Base-by-base conservation (phyloP, 2,329 filamentous ascomycete species). In the Curvularia spicifera region DNA sequence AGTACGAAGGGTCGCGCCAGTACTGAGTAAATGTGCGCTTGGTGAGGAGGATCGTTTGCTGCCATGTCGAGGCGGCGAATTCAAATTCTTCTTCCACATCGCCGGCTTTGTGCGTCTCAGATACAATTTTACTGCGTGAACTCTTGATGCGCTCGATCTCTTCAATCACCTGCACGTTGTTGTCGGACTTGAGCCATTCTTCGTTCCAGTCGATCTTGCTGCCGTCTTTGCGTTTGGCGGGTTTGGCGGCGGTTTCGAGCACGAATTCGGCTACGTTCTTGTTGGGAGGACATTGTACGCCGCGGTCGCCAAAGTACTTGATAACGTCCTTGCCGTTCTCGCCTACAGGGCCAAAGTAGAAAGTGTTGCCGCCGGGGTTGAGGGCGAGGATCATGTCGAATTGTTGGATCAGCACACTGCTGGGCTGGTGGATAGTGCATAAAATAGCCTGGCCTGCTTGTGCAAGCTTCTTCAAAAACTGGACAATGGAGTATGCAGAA, bases 1-100 rank as follows among this genome's bases (percentile, higher is more conserved):
- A 80, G 74, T 93, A 94, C 0, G 86, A 87, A 0, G 90, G 88
- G 61, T 91, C 87, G 13, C 91, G 84, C 89, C 89, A 93, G 78
- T 92, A 88, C 65, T 91, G 86, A 4, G 80, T 79, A 75, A 92
- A 92, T 49, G 89, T 83, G 22, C 91, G 84, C 72, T 87, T 87
- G 3, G 88, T 91, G 20, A 93, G 81, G 70, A 87, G 83, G 4
- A 79, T 79, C 6, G 84, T 90, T 76, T 93, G 91, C 1, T 84
- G 73, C 70, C 77, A 80, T 0, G 86, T 80, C 0, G 89, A 82
- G 0, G 89, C 89, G 0, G 90, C 90, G 65, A 89, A 93, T 65
- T 89, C 87, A 40, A 75, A 74, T 6, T 78, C 69, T n/a, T 70
- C 61, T 3, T 69, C 57, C 18, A 7, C 37, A 5, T 77, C 67